phyloP scores from a whole-genome alignment of 2,329 filamentous ascomycete species.

The Capronia americana region DNA sequence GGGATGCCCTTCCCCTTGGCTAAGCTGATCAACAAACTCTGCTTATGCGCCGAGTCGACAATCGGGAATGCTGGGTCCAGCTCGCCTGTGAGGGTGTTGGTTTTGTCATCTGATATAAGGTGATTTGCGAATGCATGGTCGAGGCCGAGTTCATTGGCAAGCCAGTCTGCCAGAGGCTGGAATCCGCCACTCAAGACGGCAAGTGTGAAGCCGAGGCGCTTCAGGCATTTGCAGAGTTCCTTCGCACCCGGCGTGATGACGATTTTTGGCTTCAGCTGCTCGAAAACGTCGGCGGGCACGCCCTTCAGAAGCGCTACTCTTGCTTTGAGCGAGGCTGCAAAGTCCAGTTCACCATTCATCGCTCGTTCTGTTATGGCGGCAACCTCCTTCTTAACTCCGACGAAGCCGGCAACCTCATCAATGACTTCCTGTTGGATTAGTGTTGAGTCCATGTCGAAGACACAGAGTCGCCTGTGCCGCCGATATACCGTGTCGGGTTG shows the following conservation, averaged over 20 bases:
- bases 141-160: slow-evolving; percentile 79
- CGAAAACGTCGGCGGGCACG: slow-evolving; percentile 78
- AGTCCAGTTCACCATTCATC: slow-evolving; percentile 96
- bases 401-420: slow-evolving; percentile 85
- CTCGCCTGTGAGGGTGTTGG: slow-evolving; percentile 62
- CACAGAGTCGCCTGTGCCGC: slow-evolving; percentile 81
- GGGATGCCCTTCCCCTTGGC: slow-evolving; percentile 61
- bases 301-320: slow-evolving; percentile 82
- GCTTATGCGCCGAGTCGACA: slow-evolving; percentile 65
- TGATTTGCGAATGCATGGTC: slow-evolving; percentile 89
- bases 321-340: slow-evolving; percentile 80
- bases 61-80: slow-evolving; percentile 61
- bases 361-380: slow-evolving; percentile 87
- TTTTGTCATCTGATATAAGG: slow-evolving; percentile 57
- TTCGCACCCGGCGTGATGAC: slow-evolving; percentile 81
- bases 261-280: slow-evolving; percentile 74
- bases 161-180: slow-evolving; percentile 84
- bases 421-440: slow-evolving; percentile 98
- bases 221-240: slow-evolving; percentile 75
- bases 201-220: slow-evolving; percentile 80
- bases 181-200: slow-evolving; percentile 94
- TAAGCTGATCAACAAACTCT: slow-evolving; percentile 60
- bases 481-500: slow-evolving; percentile 76
- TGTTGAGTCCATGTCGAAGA: slow-evolving; percentile 99
- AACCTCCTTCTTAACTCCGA: slow-evolving; percentile 82